phyloP scores from a whole-genome alignment of 1,139 yeast genomes.

The Barnettozyma hawaiiensis region DNA sequence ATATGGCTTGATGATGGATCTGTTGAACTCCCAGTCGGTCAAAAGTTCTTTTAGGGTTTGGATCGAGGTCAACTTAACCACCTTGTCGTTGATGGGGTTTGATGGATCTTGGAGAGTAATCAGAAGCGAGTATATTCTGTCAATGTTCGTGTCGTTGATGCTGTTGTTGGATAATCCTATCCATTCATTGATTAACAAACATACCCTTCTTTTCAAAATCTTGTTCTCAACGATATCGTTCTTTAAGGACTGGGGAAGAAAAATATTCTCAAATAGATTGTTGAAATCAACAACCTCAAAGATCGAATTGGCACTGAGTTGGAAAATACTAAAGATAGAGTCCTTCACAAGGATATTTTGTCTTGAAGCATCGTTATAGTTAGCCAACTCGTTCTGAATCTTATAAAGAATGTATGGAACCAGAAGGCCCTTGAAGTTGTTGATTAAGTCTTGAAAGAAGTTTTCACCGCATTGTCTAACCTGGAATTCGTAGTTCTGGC shows the following conservation, averaged over 20 bases:
- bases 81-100: slow-evolving; percentile 54
- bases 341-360: slow-evolving; percentile 65
- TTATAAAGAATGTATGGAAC: slow-evolving; percentile 58
- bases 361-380: slow-evolving; percentile 34
- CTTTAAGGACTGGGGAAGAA: slow-evolving; percentile 61
- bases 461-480: slow-evolving; percentile 85
- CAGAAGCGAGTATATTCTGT: slow-evolving; percentile 52
- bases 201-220: slow-evolving; percentile 71
- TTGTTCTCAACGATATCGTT: slow-evolving; percentile 44
- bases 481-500: slow-evolving; percentile 77
- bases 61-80: slow-evolving; percentile 71
- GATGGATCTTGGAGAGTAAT: slow-evolving; percentile 38
- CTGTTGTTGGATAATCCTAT: slow-evolving; percentile 54
- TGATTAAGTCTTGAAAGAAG: slow-evolving; percentile 70
- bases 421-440: slow-evolving; percentile 55
- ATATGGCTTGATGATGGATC: slow-evolving; percentile 60
- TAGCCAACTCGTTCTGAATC: slow-evolving; percentile 47
- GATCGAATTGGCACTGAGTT: slow-evolving; percentile 64
- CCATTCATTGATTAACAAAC: slow-evolving; percentile 80
- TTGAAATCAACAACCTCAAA: slow-evolving; percentile 62
- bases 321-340: slow-evolving; percentile 75
- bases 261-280: slow-evolving; percentile 46
- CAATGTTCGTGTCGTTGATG: slow-evolving; percentile 46
- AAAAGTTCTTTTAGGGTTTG: slow-evolving; percentile 62
- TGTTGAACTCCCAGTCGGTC: slow-evolving; percentile 84